phyloP scores from a whole-genome alignment of 2,329 filamentous ascomycete species.

The Cytospora paraplurivora region DNA sequence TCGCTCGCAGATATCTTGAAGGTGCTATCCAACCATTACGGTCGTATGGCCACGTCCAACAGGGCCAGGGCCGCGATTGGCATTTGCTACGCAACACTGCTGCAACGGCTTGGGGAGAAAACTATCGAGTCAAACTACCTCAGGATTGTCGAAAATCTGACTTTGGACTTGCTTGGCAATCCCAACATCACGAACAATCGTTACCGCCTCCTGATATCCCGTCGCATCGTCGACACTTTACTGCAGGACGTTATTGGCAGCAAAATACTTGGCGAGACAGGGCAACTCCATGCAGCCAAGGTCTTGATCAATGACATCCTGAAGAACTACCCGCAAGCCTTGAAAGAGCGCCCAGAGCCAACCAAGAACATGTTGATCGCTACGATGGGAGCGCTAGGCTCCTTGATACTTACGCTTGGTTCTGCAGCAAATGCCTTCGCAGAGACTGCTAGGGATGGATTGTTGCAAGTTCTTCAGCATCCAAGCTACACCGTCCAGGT shows the following conservation, averaged over 20 bases:
- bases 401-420: constrained; percentile 77
- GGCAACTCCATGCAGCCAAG: constrained; percentile 80
- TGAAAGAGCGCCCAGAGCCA: constrained; percentile 86
- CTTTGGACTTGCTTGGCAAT: constrained; percentile 77
- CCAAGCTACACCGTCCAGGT: constrained; percentile 96
- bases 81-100: constrained; percentile 81
- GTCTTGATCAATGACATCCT: constrained; percentile 83
- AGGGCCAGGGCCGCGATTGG: constrained; percentile 80
- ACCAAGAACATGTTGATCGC: constrained; percentile 83
- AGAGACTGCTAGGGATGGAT: constrained; percentile 80
- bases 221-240: constrained; percentile 81
- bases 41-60: constrained; percentile 76
- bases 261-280: constrained; percentile 83
- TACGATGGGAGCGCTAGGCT: constrained; percentile 75
- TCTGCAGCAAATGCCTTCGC: constrained; percentile 79
- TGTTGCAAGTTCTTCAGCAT: constrained; percentile 89
- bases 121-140: constrained; percentile 83
- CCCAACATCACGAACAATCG: constrained; percentile 78
- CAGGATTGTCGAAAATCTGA: constrained; percentile 77
- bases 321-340: constrained; percentile 89
- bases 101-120: constrained; percentile 77
- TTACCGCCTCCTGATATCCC: constrained; percentile 81
- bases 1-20: constrained; percentile 77
- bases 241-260: constrained; percentile 81
- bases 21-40: constrained; percentile 79